Evolutionary conservation across 768 basidiomycete species (phyloP).

Genomic region (Tulasnella sp.): DNA sequence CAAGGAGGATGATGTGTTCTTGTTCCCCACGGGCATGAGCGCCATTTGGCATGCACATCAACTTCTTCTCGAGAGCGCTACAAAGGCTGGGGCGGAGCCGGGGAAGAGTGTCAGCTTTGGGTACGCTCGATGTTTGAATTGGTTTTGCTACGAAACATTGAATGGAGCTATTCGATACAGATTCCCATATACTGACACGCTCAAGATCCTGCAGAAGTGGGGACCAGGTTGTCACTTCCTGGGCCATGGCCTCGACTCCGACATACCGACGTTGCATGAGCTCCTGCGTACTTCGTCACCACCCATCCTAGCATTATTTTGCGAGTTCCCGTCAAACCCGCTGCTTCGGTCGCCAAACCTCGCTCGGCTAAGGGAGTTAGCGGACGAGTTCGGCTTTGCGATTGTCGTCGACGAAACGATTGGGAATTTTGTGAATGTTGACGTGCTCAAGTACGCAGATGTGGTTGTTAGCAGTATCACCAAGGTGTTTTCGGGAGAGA

Average conservation of each 20-base stretch:
- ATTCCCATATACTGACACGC: slow-evolving; percentile 91
- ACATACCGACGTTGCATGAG: slow-evolving; percentile 53
- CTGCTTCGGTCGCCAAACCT: slow-evolving; percentile 79
- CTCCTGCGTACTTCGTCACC: slow-evolving; percentile 46
- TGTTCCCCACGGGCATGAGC: slow-evolving; percentile 83
- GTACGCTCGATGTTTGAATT: slow-evolving; percentile 56
- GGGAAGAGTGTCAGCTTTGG: slow-evolving; percentile 92
- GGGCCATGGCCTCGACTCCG: slow-evolving; percentile 64
- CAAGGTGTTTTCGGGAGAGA: slow-evolving; percentile 89
- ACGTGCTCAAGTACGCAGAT: slow-evolving; percentile 77
- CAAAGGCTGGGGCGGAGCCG: slow-evolving; percentile 25
- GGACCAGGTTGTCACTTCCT: slow-evolving; percentile 88
- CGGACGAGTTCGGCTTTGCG: slow-evolving; percentile 80
- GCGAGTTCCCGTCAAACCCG: slow-evolving; percentile 94
- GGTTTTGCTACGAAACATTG: slow-evolving; percentile 24
- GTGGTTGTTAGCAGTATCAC: slow-evolving; percentile 85
- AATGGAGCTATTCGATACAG: slow-evolving; percentile 31
- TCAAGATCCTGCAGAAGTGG: slow-evolving; percentile 92
- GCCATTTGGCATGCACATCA: slow-evolving; percentile 91
- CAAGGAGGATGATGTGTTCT: slow-evolving; percentile 77
- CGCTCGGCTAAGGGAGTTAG: slow-evolving; percentile 57
- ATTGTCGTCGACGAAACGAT: slow-evolving; percentile 91
- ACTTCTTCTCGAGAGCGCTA: slow-evolving; percentile 41
- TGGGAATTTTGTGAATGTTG: slow-evolving; percentile 89
- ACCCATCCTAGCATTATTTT: slow-evolving; percentile 72